These are phyloP conservation scores for Ogataea pini DNA, from an alignment of 805 yeast genomes.

Conservation along the genomic window DNA sequence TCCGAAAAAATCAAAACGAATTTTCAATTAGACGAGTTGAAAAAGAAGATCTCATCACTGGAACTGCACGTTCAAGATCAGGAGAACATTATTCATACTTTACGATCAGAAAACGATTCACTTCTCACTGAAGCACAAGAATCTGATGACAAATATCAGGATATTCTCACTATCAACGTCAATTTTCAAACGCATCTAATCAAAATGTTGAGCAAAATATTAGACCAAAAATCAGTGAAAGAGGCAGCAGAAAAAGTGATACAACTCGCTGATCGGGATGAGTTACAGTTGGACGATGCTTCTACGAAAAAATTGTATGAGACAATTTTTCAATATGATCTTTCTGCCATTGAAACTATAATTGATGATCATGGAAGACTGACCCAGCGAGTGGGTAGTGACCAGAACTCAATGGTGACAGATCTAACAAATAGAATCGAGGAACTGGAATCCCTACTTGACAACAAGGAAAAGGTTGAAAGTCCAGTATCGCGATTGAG, in stretches of 20 bases:
- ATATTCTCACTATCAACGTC: constrained; percentile 37
- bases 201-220: constrained; percentile 49
- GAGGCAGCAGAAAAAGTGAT: constrained; percentile 57
- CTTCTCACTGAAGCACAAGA: constrained; percentile 32
- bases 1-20: constrained; percentile 31
- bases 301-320: constrained; percentile 38
- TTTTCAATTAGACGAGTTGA: constrained; percentile 41
- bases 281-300: constrained; percentile 22
- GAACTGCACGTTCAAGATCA: constrained; percentile 17
- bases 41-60: constrained; percentile 18
- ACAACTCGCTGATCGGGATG: constrained; percentile 37
- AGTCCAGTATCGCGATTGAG: constrained; percentile 44
- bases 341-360: constrained; percentile 60
- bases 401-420: background rate
- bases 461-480: background rate
- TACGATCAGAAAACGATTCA: constrained; percentile 45
- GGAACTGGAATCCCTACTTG: background rate
- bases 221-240: constrained; percentile 58
- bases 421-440: constrained; percentile 12
- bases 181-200: constrained; percentile 52
- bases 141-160: constrained; percentile 11
- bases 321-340: constrained; percentile 44
- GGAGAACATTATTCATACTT: constrained; percentile 28
- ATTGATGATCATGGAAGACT: constrained; percentile 52
- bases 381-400: background rate